These are phyloP conservation scores for Lentinula guzmanii DNA, from an alignment of 768 basidiomycete genomes.

Conservation along the genomic window DNA sequence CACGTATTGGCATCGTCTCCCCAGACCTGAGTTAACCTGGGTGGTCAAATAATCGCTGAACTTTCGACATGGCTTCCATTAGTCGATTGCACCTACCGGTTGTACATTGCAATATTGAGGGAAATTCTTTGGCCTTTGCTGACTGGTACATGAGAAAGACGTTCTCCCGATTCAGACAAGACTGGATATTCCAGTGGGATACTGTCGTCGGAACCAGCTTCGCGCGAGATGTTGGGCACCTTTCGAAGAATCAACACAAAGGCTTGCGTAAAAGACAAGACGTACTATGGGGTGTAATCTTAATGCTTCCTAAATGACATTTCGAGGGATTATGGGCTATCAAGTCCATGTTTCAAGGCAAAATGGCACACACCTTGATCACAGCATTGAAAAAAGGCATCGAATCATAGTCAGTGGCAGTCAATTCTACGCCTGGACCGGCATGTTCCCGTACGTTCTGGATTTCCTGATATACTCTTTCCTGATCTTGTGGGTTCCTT, in stretches of 20 bases:
- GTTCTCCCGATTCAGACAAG: slow-evolving; percentile 15
- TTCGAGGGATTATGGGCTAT: too few species aligned
- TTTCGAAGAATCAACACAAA: neutral
- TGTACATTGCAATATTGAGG: slow-evolving; percentile 17
- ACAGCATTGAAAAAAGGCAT: slow-evolving; percentile 23
- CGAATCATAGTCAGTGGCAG: slow-evolving; percentile 21
- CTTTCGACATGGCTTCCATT: neutral
- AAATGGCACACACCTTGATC: slow-evolving; percentile 13
- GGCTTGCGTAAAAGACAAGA: slow-evolving; percentile 5
- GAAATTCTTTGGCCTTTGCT: slow-evolving; percentile 13
- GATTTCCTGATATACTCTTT: slow-evolving; percentile 56
- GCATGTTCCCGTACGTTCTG: slow-evolving; percentile 10
- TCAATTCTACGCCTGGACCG: slow-evolving; percentile 11
- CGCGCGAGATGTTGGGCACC: neutral
- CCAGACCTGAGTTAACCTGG: neutral
- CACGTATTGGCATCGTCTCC: slow-evolving; percentile 7
- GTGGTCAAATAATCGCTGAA: neutral
- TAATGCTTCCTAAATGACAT: slow-evolving; percentile 18
- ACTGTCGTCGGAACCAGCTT: slow-evolving; percentile 21
- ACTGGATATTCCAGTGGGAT: slow-evolving; percentile 26
- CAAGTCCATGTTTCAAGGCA: neutral
- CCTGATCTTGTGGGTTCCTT: slow-evolving; percentile 51
- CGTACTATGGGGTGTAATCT: slow-evolving; percentile 24
- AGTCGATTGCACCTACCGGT: slow-evolving; percentile 17
- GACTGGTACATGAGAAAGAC: slow-evolving; percentile 13